phyloP scores from a whole-genome alignment of 495 filamentous ascomycete genomes.

The Penicillium chermesinum region DNA sequence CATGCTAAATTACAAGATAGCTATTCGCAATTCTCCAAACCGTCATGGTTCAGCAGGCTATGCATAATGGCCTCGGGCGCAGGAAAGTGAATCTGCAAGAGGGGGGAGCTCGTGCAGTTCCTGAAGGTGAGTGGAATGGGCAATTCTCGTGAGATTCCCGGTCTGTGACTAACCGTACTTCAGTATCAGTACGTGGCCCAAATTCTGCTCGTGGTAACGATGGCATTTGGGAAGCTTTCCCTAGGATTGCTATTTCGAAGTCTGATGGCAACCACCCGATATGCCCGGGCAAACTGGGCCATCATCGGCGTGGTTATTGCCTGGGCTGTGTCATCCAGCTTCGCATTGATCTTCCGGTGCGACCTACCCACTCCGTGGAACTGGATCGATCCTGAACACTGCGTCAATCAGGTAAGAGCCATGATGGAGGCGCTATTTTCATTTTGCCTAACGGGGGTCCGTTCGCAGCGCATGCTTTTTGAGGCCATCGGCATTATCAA shows the following conservation, averaged over 20 bases:
- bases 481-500: constrained; percentile 19
- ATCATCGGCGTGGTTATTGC: constrained; percentile 19
- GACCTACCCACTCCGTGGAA: constrained; percentile 23
- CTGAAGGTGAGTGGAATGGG: constrained; percentile 12
- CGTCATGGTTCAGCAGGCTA: constrained; percentile 22
- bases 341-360: constrained; percentile 22
- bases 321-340: constrained; percentile 22
- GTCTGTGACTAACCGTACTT: too few species aligned
- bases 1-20: constrained; percentile 4
- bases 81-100: constrained; percentile 11
- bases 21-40: constrained; percentile 21
- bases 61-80: constrained; percentile 23
- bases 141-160: not conserved
- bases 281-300: constrained; percentile 7
- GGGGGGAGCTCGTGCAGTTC: constrained; percentile 7
- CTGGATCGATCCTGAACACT: constrained; percentile 9
- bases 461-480: constrained; percentile 15
- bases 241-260: constrained; percentile 21
- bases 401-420: constrained; percentile 17
- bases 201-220: constrained; percentile 20
- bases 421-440: not conserved
- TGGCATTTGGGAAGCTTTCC: constrained; percentile 22
- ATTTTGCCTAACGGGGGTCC: not conserved
- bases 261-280: constrained; percentile 15
- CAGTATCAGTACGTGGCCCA: constrained; percentile 29